Conservation (phyloP, 768 basidiomycete genomes). For the Suillus bovinus region DNA sequence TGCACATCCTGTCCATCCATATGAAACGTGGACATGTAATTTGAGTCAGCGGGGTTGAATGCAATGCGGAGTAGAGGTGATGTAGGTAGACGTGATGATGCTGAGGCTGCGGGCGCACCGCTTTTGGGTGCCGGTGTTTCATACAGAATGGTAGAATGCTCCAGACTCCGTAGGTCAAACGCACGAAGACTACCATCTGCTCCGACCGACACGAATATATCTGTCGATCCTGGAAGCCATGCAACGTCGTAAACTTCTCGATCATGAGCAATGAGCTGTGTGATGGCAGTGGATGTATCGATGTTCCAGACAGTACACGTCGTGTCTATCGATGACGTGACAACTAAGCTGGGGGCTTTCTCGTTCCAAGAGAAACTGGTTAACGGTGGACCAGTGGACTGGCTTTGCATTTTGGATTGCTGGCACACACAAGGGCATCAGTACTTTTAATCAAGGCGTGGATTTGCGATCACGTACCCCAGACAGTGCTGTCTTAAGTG, state of each 20-base stretch:
- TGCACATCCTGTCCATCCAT: slow-evolving; percentile 89
- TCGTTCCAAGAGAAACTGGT: slow-evolving; percentile 99
- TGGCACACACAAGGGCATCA: slow-evolving; percentile 25
- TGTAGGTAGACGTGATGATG: slow-evolving; percentile 67
- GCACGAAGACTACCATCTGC: slow-evolving; percentile 96
- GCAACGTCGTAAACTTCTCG: slow-evolving; percentile 96
- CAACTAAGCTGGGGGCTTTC: slow-evolving; percentile 85
- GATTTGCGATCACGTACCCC: slow-evolving; percentile 55
- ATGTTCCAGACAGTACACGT: slow-evolving; percentile 99
- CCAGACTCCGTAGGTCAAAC: slow-evolving; percentile 93
- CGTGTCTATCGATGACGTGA: slow-evolving; percentile 98
- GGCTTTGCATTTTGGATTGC: slow-evolving; percentile 91
- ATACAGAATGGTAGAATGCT: slow-evolving; percentile 98
- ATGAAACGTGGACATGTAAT: slow-evolving; percentile 97
- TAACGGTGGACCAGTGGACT: slow-evolving; percentile 82
- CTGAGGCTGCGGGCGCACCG: slow-evolving; percentile 55
- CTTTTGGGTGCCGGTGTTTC: slow-evolving; percentile 86
- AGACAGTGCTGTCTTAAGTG: slow-evolving; percentile 75
- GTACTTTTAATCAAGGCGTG: slow-evolving; percentile 9
- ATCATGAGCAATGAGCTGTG: slow-evolving; percentile 97
- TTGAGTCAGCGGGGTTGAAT: slow-evolving; percentile 89
- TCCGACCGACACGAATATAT: slow-evolving; percentile 97
- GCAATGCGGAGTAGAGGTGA: slow-evolving; percentile 84
- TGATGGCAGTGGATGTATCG: slow-evolving; percentile 88
- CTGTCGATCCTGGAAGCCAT: slow-evolving; percentile 95